A percentile compares a stretch with the other conserved stretches of the same genome.
Conservation (phyloP, 805 yeast species). For the Hermanozyma aechmeae region DNA sequence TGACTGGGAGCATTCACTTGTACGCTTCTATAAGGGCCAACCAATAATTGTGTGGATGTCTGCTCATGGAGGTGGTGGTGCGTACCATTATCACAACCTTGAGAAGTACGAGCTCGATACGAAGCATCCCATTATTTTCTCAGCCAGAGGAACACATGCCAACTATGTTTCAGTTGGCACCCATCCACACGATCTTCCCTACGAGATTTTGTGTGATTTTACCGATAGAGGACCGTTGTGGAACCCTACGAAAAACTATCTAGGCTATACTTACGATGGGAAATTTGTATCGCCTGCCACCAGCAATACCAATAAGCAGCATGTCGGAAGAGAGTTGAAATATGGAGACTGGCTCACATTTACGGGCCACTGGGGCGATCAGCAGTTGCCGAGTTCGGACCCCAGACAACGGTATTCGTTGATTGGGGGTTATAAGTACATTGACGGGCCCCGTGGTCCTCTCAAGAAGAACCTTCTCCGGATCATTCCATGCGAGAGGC, state of each 20-base stretch:
- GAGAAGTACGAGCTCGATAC: conserved; percentile 46
- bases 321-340: conserved; percentile 40
- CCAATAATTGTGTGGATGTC: conserved; percentile 93
- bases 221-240: conserved; percentile 93
- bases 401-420: conserved; percentile 80
- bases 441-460: conserved; percentile 93
- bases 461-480: conserved; percentile 66
- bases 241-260: conserved; percentile 80
- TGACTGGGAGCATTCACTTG: conserved; percentile 95
- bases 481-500: conserved; percentile 65
- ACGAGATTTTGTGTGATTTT: conserved; percentile 81
- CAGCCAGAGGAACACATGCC: conserved; percentile 96
- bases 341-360: conserved; percentile 75
- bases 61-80: conserved; percentile 97
- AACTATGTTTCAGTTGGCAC: conserved; percentile 95
- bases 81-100: conserved; percentile 66
- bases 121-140: conserved; percentile 64
- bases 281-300: conserved; percentile 32
- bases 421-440: conserved; percentile 76
- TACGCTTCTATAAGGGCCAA: conserved; percentile 69
- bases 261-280: conserved; percentile 78
- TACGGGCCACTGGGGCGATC: conserved; percentile 89
- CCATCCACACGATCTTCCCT: conserved; percentile 92
- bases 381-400: conserved; percentile 53
- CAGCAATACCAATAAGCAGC: conserved; percentile 31